A percentile compares a stretch with the other conserved stretches of the same genome.
Conservation (phyloP, 2,329 filamentous ascomycete genomes). For the Hymenoscyphus linearis region DNA sequence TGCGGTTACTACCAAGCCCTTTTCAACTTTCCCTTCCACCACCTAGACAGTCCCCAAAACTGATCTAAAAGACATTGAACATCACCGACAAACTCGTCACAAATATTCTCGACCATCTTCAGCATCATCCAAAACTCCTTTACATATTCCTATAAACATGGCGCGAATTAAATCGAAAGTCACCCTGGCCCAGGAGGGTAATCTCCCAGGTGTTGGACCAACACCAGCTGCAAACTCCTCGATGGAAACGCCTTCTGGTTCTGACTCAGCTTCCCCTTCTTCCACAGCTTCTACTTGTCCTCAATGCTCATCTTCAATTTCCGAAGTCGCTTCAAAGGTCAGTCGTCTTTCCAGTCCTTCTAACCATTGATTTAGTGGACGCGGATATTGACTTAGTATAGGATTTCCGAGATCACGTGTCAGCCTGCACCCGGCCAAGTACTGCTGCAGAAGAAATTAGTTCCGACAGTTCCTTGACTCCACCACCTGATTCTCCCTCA, state of each 20-base stretch:
- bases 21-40: constrained; percentile 1
- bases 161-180: constrained; percentile 11
- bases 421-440: constrained; percentile 20
- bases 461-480: constrained; percentile 23
- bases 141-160: constrained; percentile 7
- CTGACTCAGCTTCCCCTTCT: constrained; percentile 5
- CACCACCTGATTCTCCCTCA: constrained; percentile 18
- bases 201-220: constrained; percentile 1
- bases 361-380: constrained; percentile 1
- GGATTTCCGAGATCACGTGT: constrained; percentile 30
- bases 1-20: constrained; percentile 10
- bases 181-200: constrained; percentile 4
- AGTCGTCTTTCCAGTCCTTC: neutral
- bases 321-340: constrained; percentile 11
- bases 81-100: neutral
- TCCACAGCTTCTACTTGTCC: constrained; percentile 10
- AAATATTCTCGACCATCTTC: neutral
- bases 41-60: constrained; percentile 10
- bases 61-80: constrained; percentile 2
- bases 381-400: constrained; percentile 22
- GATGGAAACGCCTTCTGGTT: constrained; percentile 3
- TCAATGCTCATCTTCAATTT: constrained; percentile 9
- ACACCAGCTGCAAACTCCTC: constrained; percentile 8
- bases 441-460: constrained; percentile 14
- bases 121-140: neutral